A percentile compares a stretch with the other conserved stretches of the same genome.
phyloP scores from a whole-genome alignment of 257 asterid species.

The Verbena officinalis region DNA sequence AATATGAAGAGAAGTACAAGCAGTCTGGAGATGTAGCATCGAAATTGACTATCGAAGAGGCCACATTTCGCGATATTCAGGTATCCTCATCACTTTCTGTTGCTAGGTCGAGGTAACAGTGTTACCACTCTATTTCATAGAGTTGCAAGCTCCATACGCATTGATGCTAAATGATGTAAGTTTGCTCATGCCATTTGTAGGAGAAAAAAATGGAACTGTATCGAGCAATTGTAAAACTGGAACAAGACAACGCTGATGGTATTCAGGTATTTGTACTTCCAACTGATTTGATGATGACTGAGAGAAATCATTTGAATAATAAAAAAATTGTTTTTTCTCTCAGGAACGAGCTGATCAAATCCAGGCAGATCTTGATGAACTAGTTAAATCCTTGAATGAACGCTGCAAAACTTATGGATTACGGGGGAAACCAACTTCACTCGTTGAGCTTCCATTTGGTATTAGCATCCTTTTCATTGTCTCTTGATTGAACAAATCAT shows the following conservation, averaged over 20 bases:
- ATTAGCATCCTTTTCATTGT: slow-evolving; percentile 25
- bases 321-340: slow-evolving; percentile 27
- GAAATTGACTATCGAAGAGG: slow-evolving; percentile 88
- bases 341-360: slow-evolving; percentile 79
- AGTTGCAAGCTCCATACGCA: slow-evolving; percentile 23
- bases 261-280: slow-evolving; percentile 58
- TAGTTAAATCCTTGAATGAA: slow-evolving; percentile 76
- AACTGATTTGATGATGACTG: slow-evolving; percentile 25
- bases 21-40: slow-evolving; percentile 94
- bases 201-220: slow-evolving; percentile 95
- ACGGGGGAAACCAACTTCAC: slow-evolving; percentile 85
- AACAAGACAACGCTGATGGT: slow-evolving; percentile 71
- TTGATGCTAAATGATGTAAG: slow-evolving; percentile 31
- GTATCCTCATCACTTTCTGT: slow-evolving; percentile 41
- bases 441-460: slow-evolving; percentile 94
- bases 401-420: slow-evolving; percentile 96
- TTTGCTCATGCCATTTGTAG: slow-evolving; percentile 41
- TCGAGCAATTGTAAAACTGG: slow-evolving; percentile 78
- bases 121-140: not conserved
- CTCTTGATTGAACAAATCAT: slow-evolving; percentile 4
- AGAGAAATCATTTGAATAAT: slow-evolving; percentile 27
- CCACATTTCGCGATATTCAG: slow-evolving; percentile 97
- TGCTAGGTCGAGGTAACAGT: slow-evolving; percentile 7
- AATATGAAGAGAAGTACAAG: slow-evolving; percentile 93
- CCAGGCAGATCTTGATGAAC: slow-evolving; percentile 84